Conservation (phyloP, 345 rosid genomes). For the Triadica sebifera region DNA sequence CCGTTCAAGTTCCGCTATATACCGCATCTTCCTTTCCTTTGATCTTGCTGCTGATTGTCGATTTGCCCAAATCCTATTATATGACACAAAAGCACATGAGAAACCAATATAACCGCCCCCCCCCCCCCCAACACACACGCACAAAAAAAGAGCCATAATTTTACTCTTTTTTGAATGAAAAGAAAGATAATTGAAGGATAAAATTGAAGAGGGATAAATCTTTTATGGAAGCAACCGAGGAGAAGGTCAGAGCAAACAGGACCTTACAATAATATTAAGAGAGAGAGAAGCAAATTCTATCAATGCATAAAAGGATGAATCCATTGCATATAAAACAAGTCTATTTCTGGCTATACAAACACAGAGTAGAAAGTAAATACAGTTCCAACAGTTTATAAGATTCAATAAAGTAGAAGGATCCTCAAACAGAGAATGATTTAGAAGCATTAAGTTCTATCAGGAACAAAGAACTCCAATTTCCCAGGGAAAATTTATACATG, state of each 20-base stretch:
- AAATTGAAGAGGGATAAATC: neutral
- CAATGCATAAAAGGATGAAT: neutral
- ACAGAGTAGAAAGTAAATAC: neutral
- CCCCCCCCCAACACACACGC: too few species aligned
- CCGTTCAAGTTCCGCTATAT: constrained; percentile 88
- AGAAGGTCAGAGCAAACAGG: neutral
- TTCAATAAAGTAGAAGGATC: neutral
- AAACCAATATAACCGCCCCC: neutral
- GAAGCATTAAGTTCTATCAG: neutral
- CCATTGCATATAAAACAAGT: neutral
- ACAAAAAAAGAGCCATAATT: neutral
- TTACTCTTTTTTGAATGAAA: neutral
- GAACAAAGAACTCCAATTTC: neutral
- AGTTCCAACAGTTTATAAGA: neutral
- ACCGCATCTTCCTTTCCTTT: constrained; percentile 93
- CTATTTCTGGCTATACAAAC: neutral
- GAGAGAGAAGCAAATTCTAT: neutral
- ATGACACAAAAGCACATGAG: neutral
- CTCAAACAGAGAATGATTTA: neutral
- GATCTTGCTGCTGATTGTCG: constrained; percentile 98
- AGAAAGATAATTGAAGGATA: neutral
- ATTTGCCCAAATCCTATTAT: constrained; percentile 88
- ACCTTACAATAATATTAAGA: neutral
- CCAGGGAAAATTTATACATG: neutral
- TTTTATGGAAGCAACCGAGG: neutral